phyloP scores from a whole-genome alignment of 163 green algal species.

The Volvox carteri region DNA sequence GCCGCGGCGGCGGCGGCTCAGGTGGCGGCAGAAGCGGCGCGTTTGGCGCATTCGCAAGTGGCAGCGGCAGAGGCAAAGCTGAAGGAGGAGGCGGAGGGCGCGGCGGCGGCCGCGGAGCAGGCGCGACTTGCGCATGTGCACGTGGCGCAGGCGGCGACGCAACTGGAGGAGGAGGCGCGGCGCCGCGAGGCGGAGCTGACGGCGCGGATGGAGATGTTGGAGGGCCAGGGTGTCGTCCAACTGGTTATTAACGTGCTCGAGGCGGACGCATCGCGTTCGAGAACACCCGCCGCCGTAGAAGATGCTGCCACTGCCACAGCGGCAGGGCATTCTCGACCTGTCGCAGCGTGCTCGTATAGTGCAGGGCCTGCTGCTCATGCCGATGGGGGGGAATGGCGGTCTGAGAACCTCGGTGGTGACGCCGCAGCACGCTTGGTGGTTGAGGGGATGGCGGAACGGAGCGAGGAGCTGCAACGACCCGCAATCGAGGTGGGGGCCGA shows the following conservation, averaged over 20 bases:
- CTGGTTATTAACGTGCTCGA: neutral
- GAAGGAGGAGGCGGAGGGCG: neutral
- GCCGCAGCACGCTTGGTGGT: neutral
- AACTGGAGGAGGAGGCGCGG: neutral
- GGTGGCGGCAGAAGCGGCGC: neutral
- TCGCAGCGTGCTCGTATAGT: no score
- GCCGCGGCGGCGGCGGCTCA: neutral
- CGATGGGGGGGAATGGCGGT: neutral
- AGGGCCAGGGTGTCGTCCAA: neutral
- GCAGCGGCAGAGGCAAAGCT: neutral
- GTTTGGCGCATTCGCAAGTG: no score
- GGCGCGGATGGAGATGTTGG: neutral
- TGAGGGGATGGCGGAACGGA: neutral
- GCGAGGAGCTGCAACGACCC: neutral
- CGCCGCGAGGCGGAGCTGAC: slow-evolving; percentile 9
- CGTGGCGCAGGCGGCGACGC: no score
- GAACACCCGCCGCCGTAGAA: no score
- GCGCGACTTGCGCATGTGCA: no score
- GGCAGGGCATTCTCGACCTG: no score
- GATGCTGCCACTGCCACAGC: no score
- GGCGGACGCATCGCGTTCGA: no score
- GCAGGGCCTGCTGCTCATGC: no score
- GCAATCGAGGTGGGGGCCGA: neutral
- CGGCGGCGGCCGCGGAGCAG: neutral
- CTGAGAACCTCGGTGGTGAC: neutral